Evolutionary conservation across 106 monocot genomes (phyloP), one percentile per base, ranked within the genome.

Genomic region (Cymbidium sinense): DNA sequence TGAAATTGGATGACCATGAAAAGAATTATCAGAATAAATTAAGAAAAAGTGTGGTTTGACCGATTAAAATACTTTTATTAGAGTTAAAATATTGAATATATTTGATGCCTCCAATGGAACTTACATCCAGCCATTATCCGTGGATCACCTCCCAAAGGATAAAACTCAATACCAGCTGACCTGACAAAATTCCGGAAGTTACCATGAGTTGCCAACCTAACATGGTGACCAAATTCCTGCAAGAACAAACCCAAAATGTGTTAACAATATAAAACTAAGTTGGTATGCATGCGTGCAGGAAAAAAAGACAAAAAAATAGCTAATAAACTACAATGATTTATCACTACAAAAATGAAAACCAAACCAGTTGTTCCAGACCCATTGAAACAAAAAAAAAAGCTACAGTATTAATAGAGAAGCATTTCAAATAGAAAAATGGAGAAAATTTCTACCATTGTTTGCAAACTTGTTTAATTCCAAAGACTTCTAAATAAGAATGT

Each of bases 141-240:
- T 77, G 98, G 98, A 90, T 98, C 90, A 77, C 98, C 96, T 76
- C 92, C 98, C 86, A 98, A 87, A 69, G 98, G 98, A 76, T 90
- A 98, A 83, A 94, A 98, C 30, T 94, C 89, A 51, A 98, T 72
- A 75, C 94, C 98, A 81, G 87, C 81, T 15, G 94, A 98, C 75
- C 82, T 85, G 74, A 99, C 98, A 84, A 99, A 99, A 77, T 67
- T 90, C 52, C 83, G 43, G 62, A 92, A 99, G 79, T 88, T 90
- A 54, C 76, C 76, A 83, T 99, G 98, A 80, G 94, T 94, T 64
- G 98, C 98, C 80, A 99, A 85, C 84, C 98, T 86, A 81, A 99
- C 94, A 81, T 80, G 87, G 85, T 99, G 98, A 77, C 98, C 98
- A 79, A 92, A 94, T 41, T 94, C 94, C 98, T 99, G 87, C 78